Evolutionary conservation across 306 rosid genomes (phyloP).

Genomic region (Lagenaria siceraria): DNA sequence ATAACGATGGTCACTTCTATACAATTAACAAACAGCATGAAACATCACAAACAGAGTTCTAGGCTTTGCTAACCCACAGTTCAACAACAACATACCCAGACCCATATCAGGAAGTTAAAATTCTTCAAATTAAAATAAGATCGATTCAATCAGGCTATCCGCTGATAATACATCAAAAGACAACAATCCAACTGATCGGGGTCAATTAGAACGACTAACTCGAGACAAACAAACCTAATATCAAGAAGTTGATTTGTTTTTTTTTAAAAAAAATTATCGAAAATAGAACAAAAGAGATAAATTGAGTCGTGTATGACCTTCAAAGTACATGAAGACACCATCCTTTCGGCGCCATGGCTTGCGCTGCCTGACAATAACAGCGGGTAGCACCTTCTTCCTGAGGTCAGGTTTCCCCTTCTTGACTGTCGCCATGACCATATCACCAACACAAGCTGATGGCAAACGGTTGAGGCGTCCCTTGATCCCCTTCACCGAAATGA

Average conservation of each 20-base stretch:
- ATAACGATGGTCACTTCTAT: not conserved
- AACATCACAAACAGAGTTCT: not conserved
- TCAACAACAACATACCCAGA: not conserved
- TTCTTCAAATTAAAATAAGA: not conserved
- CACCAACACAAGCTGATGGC: constrained; percentile 90
- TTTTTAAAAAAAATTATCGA: not conserved
- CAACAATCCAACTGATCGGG: not conserved
- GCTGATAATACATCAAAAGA: not conserved
- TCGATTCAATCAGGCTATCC: not conserved
- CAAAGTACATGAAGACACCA: constrained; percentile 89
- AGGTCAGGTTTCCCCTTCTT: constrained; percentile 92
- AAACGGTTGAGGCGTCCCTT: constrained; percentile 75
- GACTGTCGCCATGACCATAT: constrained; percentile 96
- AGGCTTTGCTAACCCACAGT: not conserved
- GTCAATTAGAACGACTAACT: not conserved
- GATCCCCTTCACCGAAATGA: constrained; percentile 83
- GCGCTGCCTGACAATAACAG: constrained; percentile 85
- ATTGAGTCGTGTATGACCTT: constrained; percentile 22
- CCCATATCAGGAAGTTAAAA: too few relatives aligned
- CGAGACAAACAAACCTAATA: not conserved
- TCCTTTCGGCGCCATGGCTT: constrained; percentile 96
- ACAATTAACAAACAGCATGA: not conserved
- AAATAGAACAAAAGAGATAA: not conserved
- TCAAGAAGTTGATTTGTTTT: too few relatives aligned
- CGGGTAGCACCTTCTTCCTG: constrained; percentile 83